These are phyloP conservation scores for Boletus huronensis DNA, from an alignment of 768 basidiomycete species.

Conservation along the genomic window DNA sequence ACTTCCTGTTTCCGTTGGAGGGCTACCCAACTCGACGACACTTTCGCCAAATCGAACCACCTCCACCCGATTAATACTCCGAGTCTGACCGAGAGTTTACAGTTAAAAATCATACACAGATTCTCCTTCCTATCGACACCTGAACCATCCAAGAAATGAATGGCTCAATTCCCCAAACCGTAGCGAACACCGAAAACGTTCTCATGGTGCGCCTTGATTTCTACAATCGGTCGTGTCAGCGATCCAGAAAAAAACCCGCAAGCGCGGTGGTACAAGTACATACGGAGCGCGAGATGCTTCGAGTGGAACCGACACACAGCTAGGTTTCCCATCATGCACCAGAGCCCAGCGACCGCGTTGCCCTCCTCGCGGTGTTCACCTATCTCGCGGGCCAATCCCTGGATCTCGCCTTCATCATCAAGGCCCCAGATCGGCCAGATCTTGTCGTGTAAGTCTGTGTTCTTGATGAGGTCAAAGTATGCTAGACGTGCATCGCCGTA, in stretches of 20 bases:
- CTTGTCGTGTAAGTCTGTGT: slow-evolving; percentile 15
- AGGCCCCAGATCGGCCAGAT: slow-evolving; percentile 30
- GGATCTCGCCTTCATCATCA: slow-evolving; percentile 32
- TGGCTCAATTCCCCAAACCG: neutral
- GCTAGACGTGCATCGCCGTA: slow-evolving; percentile 18
- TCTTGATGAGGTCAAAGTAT: slow-evolving; percentile 21
- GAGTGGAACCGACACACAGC: slow-evolving; percentile 65
- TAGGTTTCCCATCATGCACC: slow-evolving; percentile 63
- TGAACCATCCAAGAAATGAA: neutral
- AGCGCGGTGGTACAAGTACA: slow-evolving; percentile 24
- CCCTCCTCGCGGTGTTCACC: slow-evolving; percentile 35
- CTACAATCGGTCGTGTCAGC: slow-evolving; percentile 31
- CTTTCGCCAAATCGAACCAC: neutral
- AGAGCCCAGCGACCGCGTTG: slow-evolving; percentile 33
- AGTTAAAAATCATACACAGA: neutral
- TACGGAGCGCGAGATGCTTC: slow-evolving; percentile 62
- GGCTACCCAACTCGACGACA: neutral
- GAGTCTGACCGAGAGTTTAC: neutral
- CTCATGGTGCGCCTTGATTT: slow-evolving; percentile 68
- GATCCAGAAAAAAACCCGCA: neutral
- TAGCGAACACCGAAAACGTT: slow-evolving; percentile 35
- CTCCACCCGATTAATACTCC: neutral
- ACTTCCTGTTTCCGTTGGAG: neutral
- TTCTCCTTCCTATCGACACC: neutral
- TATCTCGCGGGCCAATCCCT: slow-evolving; percentile 40